Conservation (phyloP, 2,329 filamentous ascomycete genomes). For the Colletotrichum cordylinicola region DNA sequence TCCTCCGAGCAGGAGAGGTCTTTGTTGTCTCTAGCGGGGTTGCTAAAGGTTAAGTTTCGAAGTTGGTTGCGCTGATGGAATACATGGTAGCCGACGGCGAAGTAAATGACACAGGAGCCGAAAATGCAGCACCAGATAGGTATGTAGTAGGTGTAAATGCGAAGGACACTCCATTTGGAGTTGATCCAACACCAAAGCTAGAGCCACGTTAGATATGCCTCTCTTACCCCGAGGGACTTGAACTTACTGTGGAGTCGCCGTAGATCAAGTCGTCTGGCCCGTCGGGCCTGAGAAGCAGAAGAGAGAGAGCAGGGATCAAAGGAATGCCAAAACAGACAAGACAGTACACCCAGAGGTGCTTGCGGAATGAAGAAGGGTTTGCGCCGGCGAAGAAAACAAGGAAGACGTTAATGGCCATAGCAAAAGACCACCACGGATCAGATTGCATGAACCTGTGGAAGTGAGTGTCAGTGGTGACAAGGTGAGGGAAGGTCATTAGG, state of each 20-base stretch:
- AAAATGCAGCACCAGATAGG: constrained; percentile 66
- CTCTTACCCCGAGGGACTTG: too few species aligned
- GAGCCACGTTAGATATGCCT: neutral
- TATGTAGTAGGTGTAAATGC: constrained; percentile 67
- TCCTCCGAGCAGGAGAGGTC: constrained; percentile 32
- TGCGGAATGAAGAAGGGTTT: constrained; percentile 71
- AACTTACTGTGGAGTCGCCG: constrained; percentile 61
- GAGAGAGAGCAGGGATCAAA: constrained; percentile 68
- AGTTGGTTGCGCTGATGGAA: constrained; percentile 63
- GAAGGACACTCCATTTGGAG: constrained; percentile 57
- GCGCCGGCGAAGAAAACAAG: constrained; percentile 69
- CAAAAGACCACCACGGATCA: constrained; percentile 78
- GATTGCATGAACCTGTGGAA: constrained; percentile 75
- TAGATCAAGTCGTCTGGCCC: constrained; percentile 40
- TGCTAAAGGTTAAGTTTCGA: constrained; percentile 57
- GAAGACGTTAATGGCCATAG: constrained; percentile 84
- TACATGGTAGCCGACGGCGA: constrained; percentile 64
- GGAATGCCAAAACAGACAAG: constrained; percentile 75
- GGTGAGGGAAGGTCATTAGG: neutral
- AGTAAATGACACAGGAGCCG: constrained; percentile 60
- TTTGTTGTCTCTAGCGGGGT: constrained; percentile 40
- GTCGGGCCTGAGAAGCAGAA: constrained; percentile 58
- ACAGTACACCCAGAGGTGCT: constrained; percentile 75
- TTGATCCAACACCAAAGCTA: constrained; percentile 70
- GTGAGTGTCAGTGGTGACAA: neutral